Conservation (phyloP, 495 filamentous ascomycete species). For the Aspergillus sclerotioniger region DNA sequence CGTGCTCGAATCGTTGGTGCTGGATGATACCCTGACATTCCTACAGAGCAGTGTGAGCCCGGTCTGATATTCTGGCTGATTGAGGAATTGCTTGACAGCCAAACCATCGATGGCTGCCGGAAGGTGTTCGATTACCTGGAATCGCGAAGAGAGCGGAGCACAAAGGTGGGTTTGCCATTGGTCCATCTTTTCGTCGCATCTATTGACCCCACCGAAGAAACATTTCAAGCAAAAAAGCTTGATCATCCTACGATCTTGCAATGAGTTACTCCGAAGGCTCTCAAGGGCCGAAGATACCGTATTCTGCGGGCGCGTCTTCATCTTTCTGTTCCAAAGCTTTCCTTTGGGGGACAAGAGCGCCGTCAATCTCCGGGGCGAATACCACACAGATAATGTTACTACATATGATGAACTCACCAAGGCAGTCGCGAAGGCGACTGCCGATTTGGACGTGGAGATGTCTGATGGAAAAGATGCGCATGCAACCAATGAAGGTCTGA, state of each 20-base stretch:
- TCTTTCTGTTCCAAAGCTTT: conserved; percentile 97
- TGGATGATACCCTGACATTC: conserved; percentile 24
- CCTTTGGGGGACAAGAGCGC: conserved; percentile 94
- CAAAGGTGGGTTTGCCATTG: conserved; percentile 47
- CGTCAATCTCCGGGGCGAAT: conserved; percentile 94
- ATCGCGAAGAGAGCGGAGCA: conserved; percentile 83
- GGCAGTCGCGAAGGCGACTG: conserved; percentile 17
- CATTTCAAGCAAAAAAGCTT: conserved; percentile 82
- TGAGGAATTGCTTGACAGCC: conserved; percentile 93
- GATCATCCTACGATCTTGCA: conserved; percentile 87
- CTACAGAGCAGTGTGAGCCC: conserved; percentile 73
- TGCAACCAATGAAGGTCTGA: conserved; percentile 18
- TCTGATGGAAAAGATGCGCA: conserved; percentile 54
- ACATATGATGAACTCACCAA: conserved; percentile 64
- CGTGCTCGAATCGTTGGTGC: conserved; percentile 1
- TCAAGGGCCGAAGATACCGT: conserved; percentile 94
- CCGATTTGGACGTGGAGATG: conserved; percentile 57
- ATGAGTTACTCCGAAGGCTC: conserved; percentile 86
- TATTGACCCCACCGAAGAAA: conserved; percentile 46
- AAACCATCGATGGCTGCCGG: conserved; percentile 86
- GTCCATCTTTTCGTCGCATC: not conserved
- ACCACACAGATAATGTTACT: conserved; percentile 93
- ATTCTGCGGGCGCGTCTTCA: conserved; percentile 94
- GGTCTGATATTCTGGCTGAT: conserved; percentile 84
- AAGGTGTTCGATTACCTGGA: conserved; percentile 92